Conservation (phyloP, 805 yeast genomes). For the Teunomyces aglyptinius region DNA sequence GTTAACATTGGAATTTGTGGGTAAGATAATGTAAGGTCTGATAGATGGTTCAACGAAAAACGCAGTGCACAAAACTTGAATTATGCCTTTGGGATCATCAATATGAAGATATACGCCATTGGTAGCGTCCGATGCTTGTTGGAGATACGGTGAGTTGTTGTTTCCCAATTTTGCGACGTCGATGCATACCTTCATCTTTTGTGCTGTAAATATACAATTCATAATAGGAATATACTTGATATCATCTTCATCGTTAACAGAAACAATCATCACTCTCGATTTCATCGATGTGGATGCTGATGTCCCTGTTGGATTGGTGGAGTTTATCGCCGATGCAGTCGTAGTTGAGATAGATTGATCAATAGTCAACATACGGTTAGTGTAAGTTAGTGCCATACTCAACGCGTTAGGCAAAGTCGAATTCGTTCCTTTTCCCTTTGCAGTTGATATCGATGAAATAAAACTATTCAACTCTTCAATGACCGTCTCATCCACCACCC, state of each 20-base stretch:
- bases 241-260: slow-evolving; percentile 73
- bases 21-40: slow-evolving; percentile 71
- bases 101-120: slow-evolving; percentile 80
- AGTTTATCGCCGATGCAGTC: slow-evolving; percentile 41
- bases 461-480: slow-evolving; percentile 50
- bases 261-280: slow-evolving; percentile 49
- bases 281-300: slow-evolving; percentile 28
- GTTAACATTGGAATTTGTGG: slow-evolving; percentile 83
- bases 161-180: slow-evolving; percentile 82
- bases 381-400: slow-evolving; percentile 76
- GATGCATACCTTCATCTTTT: slow-evolving; percentile 82
- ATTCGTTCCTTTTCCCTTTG: neutral
- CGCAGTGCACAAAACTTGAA: slow-evolving; percentile 80
- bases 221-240: slow-evolving; percentile 87
- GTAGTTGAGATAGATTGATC: slow-evolving; percentile 47
- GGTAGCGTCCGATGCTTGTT: slow-evolving; percentile 95
- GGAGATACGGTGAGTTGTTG: slow-evolving; percentile 72
- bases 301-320: slow-evolving; percentile 16
- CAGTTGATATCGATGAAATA: neutral
- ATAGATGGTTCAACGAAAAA: slow-evolving; percentile 83
- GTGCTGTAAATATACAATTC: slow-evolving; percentile 96
- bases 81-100: slow-evolving; percentile 67
- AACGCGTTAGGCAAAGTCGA: slow-evolving; percentile 68
- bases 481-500: slow-evolving; percentile 72
- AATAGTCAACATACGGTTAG: slow-evolving; percentile 60